Base-by-base conservation (phyloP, 495 filamentous ascomycete species). In the Penicillium robsamsonii region DNA sequence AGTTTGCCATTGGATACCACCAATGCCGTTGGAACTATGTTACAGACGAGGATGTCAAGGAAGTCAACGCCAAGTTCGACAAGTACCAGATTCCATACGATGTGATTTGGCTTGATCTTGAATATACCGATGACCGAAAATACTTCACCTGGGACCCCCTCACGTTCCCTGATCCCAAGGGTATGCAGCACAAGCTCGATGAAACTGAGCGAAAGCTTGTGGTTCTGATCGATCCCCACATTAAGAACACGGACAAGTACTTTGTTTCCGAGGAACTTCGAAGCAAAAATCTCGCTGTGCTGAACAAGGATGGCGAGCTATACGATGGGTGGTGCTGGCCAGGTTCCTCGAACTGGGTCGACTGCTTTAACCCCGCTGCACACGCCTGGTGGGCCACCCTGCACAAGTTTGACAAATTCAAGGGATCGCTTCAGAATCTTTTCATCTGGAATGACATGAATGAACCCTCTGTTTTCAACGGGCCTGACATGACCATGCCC, bases 391-490 rank as follows among this genome's bases (percentile, higher is more conserved):
- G 94, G 94, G 83, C 80, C 42, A 71, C 77, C 12, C 83, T 97
- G 8, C 96, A 95, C 80, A 87, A 88, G 59, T 96, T 91, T 64
- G 85, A 90, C 66, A 81, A 71, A 42, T 97, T 95, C 79, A 88
- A 89, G 68, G 91, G 90, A 46, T 86, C 90, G 4, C 79, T 86
- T 62, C 72, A 85, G 37, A 97, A 96, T 66, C 83, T 87, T 4
- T 96, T 90, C 75, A 86, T 97, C 67, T 98, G 94, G 94, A 98
- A 98, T 70, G 94, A 98, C 67, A 98, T 98, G 94, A 98, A 97
- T 64, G 94, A 98, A 74, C 94, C 94, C 0, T 97, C 94, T 0
- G 94, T 98, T 8, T 98, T 98, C 78, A 96, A 97, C 66, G 94
- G 94, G 0, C 94, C 94, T 0, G 94, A 98, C 69, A 96, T 90